Conservation (phyloP, 345 rosid genomes). For the Dimocarpus longan region DNA sequence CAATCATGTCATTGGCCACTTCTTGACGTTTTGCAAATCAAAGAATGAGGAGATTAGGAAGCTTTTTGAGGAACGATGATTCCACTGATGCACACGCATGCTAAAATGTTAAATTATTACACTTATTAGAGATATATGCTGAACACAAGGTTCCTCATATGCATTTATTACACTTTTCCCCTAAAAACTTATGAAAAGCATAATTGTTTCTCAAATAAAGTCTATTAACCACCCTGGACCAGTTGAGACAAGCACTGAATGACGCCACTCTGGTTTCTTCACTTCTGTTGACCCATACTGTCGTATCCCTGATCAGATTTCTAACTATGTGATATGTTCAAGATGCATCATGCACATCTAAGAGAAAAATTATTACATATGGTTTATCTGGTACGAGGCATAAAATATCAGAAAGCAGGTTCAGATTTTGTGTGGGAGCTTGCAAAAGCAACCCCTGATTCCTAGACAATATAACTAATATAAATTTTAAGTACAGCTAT, state of each 20-base stretch:
- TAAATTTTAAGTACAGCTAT: background rate
- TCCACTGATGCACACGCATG: background rate
- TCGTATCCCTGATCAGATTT: background rate
- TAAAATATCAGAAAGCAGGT: background rate
- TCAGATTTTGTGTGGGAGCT: background rate
- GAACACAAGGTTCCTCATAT: background rate
- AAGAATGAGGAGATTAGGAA: background rate
- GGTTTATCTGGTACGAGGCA: background rate
- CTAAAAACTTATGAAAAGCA: no score
- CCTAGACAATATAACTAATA: background rate
- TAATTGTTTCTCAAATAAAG: background rate
- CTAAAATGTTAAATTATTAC: no score
- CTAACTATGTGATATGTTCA: background rate
- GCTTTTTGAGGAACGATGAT: background rate
- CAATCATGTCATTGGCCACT: background rate
- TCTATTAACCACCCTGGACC: slow-evolving; percentile 2
- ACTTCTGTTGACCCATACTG: background rate
- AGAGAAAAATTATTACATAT: background rate
- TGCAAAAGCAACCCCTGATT: background rate
- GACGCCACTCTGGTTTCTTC: background rate
- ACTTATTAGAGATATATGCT: background rate
- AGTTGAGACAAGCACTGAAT: background rate
- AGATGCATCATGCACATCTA: background rate
- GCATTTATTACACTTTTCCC: background rate
- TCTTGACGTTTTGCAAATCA: background rate